These are phyloP conservation scores for Ustilago sp. DNA, from an alignment of 1,284 basidiomycete species.

Conservation along the genomic window DNA sequence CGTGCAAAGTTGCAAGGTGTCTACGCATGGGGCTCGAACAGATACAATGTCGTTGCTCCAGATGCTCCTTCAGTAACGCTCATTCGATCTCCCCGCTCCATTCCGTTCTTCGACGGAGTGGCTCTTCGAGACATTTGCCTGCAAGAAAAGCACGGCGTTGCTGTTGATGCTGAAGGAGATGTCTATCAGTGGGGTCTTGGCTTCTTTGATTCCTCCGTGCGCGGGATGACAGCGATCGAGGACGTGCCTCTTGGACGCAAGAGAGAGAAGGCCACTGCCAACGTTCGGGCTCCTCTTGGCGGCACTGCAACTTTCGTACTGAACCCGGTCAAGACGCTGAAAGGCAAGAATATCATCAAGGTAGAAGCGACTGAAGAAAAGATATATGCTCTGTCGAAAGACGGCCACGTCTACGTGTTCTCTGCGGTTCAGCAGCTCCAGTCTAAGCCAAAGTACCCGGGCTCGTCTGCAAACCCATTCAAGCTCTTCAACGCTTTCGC, in stretches of 20 bases:
- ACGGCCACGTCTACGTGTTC: slow-evolving; percentile 67
- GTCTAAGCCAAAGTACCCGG: slow-evolving; percentile 30
- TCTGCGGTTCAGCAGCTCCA: slow-evolving; percentile 53
- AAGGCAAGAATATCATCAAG: slow-evolving; percentile 64
- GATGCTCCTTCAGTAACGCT: slow-evolving; percentile 48
- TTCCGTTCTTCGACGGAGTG: slow-evolving; percentile 65
- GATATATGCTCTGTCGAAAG: slow-evolving; percentile 60
- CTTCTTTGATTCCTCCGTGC: slow-evolving; percentile 62
- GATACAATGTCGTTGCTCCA: slow-evolving; percentile 66
- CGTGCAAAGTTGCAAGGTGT: slow-evolving; percentile 54
- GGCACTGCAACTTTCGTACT: slow-evolving; percentile 31
- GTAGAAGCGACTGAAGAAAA: slow-evolving; percentile 63
- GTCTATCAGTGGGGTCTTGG: slow-evolving; percentile 68
- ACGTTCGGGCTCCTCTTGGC: slow-evolving; percentile 45
- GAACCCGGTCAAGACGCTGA: slow-evolving; percentile 59
- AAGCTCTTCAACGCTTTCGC: slow-evolving; percentile 53
- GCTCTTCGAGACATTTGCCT: slow-evolving; percentile 65
- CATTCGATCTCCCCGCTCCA: slow-evolving; percentile 55
- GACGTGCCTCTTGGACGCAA: slow-evolving; percentile 56
- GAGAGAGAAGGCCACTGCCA: slow-evolving; percentile 47
- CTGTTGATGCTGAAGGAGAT: slow-evolving; percentile 76
- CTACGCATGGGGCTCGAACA: slow-evolving; percentile 62
- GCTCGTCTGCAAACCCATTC: slow-evolving; percentile 53
- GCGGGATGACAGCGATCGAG: slow-evolving; percentile 46
- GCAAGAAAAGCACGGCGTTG: slow-evolving; percentile 64